Evolutionary conservation across 805 yeast genomes (phyloP).

Genomic region (Priceomyces fermenticarens): DNA sequence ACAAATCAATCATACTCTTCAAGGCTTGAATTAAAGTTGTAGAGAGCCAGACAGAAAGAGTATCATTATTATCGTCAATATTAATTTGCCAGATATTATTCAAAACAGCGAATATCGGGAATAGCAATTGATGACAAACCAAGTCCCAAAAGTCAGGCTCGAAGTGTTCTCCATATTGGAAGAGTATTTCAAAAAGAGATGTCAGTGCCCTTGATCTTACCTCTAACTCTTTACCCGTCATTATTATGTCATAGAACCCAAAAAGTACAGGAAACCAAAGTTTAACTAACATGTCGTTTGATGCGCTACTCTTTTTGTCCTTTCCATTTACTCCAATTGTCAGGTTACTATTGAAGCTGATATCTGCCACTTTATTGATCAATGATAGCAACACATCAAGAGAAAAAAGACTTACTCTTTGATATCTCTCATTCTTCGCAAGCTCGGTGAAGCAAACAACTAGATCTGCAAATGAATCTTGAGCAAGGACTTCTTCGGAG

Average conservation of each 20-base stretch:
- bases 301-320: slow-evolving; percentile 11
- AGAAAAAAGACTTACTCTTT: slow-evolving; percentile 75
- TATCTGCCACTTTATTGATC: slow-evolving; percentile 55
- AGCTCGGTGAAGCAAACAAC: slow-evolving; percentile 75
- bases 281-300: slow-evolving; percentile 43
- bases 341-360: slow-evolving; percentile 22
- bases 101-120: slow-evolving; percentile 86
- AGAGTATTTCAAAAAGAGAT: slow-evolving; percentile 75
- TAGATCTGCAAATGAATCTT: slow-evolving; percentile 65
- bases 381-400: slow-evolving; percentile 68
- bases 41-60: slow-evolving; percentile 91
- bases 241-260: slow-evolving; percentile 83
- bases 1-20: slow-evolving; percentile 79
- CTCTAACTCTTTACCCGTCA: slow-evolving; percentile 92
- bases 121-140: slow-evolving; percentile 71
- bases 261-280: slow-evolving; percentile 85
- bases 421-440: slow-evolving; percentile 81
- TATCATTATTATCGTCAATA: slow-evolving; percentile 71
- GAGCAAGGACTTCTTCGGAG: slow-evolving; percentile 59
- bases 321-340: slow-evolving; percentile 12
- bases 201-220: slow-evolving; percentile 87
- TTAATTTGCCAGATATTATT: slow-evolving; percentile 71
- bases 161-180: slow-evolving; percentile 76
- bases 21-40: slow-evolving; percentile 95
- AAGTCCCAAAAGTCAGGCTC: slow-evolving; percentile 77